Conservation (phyloP, 2,329 filamentous ascomycete genomes). For the Pestalotiopsis sp. region DNA sequence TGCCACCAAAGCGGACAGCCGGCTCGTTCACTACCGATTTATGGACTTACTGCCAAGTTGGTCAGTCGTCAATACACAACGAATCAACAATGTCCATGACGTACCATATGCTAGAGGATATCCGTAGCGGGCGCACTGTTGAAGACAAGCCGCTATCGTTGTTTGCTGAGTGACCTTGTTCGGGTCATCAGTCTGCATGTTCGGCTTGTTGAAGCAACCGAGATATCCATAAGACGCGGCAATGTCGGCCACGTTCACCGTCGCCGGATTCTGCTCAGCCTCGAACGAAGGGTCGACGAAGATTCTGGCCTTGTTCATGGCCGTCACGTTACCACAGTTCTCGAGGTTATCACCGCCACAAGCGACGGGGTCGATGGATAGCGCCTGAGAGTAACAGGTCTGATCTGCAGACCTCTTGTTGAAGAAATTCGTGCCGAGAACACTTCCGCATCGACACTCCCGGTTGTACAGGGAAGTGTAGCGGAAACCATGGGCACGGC, state of each 20-base stretch:
- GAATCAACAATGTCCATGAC: not conserved
- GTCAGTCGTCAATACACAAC: not conserved
- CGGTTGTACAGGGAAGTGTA: constrained; percentile 3
- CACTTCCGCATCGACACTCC: not conserved
- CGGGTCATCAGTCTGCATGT: constrained; percentile 1
- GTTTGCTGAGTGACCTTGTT: not conserved
- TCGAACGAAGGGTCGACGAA: constrained; percentile 11
- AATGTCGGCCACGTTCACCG: not conserved
- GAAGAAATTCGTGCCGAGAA: not conserved
- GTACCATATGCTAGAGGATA: not conserved
- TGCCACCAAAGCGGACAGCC: too few species aligned
- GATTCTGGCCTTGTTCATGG: not conserved
- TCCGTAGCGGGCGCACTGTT: not conserved
- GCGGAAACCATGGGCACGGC: not conserved
- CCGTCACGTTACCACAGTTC: not conserved
- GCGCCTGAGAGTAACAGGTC: not conserved
- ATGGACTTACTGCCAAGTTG: not conserved
- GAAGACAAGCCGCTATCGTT: not conserved
- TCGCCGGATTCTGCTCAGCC: not conserved
- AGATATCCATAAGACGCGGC: not conserved
- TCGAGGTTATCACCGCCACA: not conserved
- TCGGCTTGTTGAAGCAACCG: constrained; percentile 5
- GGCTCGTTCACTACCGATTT: not conserved
- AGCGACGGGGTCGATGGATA: not conserved
- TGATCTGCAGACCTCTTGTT: not conserved